Percentiles rank a stretch among this genome's conserved stretches.
These are phyloP conservation scores for Aschersonia sp. DNA, from an alignment of 2,329 filamentous ascomycete genomes.

Conservation along the genomic window DNA sequence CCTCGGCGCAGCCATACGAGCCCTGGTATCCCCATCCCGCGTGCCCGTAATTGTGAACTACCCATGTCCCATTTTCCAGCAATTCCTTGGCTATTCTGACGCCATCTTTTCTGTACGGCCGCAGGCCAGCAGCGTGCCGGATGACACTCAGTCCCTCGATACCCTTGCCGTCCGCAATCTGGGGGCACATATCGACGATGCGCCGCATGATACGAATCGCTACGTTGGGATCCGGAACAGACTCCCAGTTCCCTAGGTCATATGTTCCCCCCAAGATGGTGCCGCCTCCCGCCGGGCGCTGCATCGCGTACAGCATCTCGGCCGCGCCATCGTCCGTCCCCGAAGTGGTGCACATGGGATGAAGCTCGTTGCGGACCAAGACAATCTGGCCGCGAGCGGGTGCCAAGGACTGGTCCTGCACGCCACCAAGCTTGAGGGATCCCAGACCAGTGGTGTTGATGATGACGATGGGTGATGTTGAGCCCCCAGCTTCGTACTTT, in stretches of 20 bases:
- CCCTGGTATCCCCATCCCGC: slow-evolving; percentile 64
- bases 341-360: slow-evolving; percentile 54
- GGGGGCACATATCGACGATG: slow-evolving; percentile 49
- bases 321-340: slow-evolving; percentile 60
- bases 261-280: slow-evolving; percentile 81
- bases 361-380: slow-evolving; percentile 64
- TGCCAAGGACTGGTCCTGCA: slow-evolving; percentile 57
- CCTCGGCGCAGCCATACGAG: slow-evolving; percentile 56
- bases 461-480: slow-evolving; percentile 46
- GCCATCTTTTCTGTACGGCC: slow-evolving; percentile 61
- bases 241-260: slow-evolving; percentile 67
- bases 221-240: slow-evolving; percentile 63
- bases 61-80: slow-evolving; percentile 37
- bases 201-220: slow-evolving; percentile 75
- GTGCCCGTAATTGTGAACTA: slow-evolving; percentile 76
- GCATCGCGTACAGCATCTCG: slow-evolving; percentile 73
- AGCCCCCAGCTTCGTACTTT: slow-evolving; percentile 11
- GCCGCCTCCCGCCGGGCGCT: slow-evolving; percentile 63
- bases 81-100: slow-evolving; percentile 53
- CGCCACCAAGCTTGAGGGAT: slow-evolving; percentile 64
- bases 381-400: slow-evolving; percentile 76
- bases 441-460: slow-evolving; percentile 78
- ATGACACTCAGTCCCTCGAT: slow-evolving; percentile 62
- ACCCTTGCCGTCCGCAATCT: slow-evolving; percentile 49
- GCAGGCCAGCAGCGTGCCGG: slow-evolving; percentile 67